Percentiles rank a stretch among this genome's conserved stretches.
Evolutionary conservation across 805 yeast species (phyloP).

Genomic region (Cyberlindnera mrakii): DNA sequence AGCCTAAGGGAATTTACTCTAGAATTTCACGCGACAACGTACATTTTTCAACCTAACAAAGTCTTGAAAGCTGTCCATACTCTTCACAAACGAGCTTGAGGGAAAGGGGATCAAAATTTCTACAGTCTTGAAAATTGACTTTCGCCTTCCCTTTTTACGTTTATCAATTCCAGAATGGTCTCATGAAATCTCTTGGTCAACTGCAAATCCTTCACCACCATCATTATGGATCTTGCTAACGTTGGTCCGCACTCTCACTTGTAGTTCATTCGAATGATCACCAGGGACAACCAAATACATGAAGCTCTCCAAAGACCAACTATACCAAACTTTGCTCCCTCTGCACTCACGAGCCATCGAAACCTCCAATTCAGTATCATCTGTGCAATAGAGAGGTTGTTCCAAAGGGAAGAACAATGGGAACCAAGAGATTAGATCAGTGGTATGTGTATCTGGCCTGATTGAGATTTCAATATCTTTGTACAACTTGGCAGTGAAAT

Average conservation of each 20-base stretch:
- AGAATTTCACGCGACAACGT: too few species aligned
- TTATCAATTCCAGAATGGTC: too few species aligned
- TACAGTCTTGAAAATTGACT: too few species aligned
- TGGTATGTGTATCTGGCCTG: conserved; percentile 37
- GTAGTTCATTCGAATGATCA: conserved; percentile 12
- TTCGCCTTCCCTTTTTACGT: too few species aligned
- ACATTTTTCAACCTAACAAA: too few species aligned
- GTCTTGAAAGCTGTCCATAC: too few species aligned
- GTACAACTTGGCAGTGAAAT: conserved; percentile 65
- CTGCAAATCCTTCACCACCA: conserved; percentile 25
- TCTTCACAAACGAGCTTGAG: too few species aligned
- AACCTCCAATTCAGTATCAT: conserved; percentile 49
- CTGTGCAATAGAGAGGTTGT: conserved; percentile 45
- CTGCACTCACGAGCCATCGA: conserved; percentile 42
- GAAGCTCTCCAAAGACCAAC: conserved; percentile 55
- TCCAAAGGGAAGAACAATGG: conserved; percentile 60
- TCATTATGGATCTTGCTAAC: conserved; percentile 34
- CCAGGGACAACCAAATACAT: conserved; percentile 33
- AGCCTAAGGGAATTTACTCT: too few species aligned
- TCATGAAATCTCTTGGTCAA: background rate
- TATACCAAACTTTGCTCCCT: conserved; percentile 53
- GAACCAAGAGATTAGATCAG: conserved; percentile 57
- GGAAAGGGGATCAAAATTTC: too few species aligned
- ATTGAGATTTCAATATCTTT: conserved; percentile 50
- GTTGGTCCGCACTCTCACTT: conserved; percentile 34